Evolutionary conservation across 225 moss, liverwort and hornwort species (phyloP).

Genomic region (Climacium dendroides): DNA sequence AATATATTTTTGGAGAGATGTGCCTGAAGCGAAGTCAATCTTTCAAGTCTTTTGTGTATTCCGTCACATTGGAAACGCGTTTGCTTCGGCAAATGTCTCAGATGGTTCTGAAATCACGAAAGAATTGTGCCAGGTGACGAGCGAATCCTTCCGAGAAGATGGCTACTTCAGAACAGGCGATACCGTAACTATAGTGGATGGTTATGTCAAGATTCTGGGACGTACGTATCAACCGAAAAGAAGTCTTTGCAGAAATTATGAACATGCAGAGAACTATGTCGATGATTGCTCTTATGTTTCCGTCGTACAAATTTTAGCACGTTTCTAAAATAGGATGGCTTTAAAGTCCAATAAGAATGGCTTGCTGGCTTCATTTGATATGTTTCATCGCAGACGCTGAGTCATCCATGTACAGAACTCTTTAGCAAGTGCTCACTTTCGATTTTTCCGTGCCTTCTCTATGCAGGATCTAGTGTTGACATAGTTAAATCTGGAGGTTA

Average conservation of each 20-base stretch:
- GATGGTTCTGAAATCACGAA: not conserved
- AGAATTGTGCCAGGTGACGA: slow-evolving; percentile 60
- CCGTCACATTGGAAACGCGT: not conserved
- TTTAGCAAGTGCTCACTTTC: not conserved
- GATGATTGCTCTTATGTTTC: not conserved
- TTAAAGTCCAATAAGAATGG: not conserved
- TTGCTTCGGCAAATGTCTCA: not conserved
- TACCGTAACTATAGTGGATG: slow-evolving; percentile 67
- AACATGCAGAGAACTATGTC: not conserved
- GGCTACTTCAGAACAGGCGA: slow-evolving; percentile 93
- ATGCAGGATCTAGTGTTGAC: slow-evolving; percentile 55
- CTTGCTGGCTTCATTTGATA: not conserved
- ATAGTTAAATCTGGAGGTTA: slow-evolving; percentile 64
- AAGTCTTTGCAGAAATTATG: not conserved
- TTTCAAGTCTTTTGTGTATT: not conserved
- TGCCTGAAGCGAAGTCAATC: not conserved
- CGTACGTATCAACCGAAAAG: slow-evolving; percentile 31
- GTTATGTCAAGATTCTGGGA: slow-evolving; percentile 90
- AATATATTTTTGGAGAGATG: not conserved
- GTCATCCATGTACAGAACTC: not conserved
- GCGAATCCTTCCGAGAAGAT: slow-evolving; percentile 69
- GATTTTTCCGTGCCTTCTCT: not conserved
- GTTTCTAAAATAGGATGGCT: not conserved
- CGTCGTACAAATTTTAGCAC: not conserved
- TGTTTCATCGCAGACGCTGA: not conserved